A percentile compares a stretch with the other conserved stretches of the same genome.
Evolutionary conservation across 257 asterid genomes (phyloP).

Genomic region (Mentha longifolia): DNA sequence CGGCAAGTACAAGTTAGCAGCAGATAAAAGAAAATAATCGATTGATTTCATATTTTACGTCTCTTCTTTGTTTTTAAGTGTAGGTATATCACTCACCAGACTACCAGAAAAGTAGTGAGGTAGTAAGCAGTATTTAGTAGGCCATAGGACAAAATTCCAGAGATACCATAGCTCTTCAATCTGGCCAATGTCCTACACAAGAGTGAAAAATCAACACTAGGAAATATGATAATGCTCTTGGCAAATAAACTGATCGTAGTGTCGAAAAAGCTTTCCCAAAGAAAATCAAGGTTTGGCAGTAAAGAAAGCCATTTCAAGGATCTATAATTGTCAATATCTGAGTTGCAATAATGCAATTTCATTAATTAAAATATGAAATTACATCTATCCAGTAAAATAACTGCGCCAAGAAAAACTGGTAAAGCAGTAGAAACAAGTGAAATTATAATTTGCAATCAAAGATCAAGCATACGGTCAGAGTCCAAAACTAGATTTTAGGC

Average conservation of each 20-base stretch:
- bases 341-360: conserved; percentile 9
- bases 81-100: conserved; percentile 66
- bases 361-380: conserved; percentile 5
- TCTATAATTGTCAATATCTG: too few species aligned
- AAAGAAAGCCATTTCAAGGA: conserved; percentile 8
- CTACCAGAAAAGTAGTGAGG: conserved; percentile 79
- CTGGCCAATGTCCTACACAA: conserved; percentile 56
- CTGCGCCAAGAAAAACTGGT: conserved; percentile 8
- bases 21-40: neutral
- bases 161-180: conserved; percentile 79
- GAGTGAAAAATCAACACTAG: conserved; percentile 36
- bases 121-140: conserved; percentile 87
- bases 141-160: conserved; percentile 90
- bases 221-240: conserved; percentile 1
- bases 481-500: conserved; percentile 7
- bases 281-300: neutral
- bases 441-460: neutral
- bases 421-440: conserved; percentile 19
- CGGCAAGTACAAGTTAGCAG: conserved; percentile 26
- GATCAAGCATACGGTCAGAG: conserved; percentile 13
- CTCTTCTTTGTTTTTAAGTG: neutral
- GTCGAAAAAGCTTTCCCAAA: neutral
- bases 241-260: conserved; percentile 8
- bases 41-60: neutral
- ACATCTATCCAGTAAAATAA: conserved; percentile 16